Base-by-base conservation (phyloP, 495 filamentous ascomycete species). In the Penicillium macrosclerotiorum region DNA sequence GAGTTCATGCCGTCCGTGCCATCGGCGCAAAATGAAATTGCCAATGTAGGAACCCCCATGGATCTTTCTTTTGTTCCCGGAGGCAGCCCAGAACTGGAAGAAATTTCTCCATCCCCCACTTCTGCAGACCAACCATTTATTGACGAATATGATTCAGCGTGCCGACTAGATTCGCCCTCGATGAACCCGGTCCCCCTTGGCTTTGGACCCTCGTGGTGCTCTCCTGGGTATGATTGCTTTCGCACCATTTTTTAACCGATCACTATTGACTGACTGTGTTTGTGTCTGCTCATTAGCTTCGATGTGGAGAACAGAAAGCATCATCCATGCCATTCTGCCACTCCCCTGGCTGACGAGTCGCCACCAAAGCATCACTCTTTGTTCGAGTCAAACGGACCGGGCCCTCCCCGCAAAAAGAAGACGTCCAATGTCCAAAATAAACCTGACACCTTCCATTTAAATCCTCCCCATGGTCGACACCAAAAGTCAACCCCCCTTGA, bases 1-100 rank as follows among this genome's bases (percentile, higher is more conserved):
- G 88, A 90, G 47, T 93, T 89, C 57, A 76, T 84, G 16, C 88
- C 88, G 40, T 75, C 73, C 23, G 60, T 68, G 25, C 54, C 58
- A 14, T 35, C 62, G 66, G 35, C 60, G 32, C 62, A 61, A 39
- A 68, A 49, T 47, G 62, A 73, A 45, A 53, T 62, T 52, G 33
- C 65, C 55, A 78, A 76, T 66, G 68, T 73, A 67, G 54, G 71
- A 55, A 29, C 42, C 44, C 52, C 40, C 54, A 60, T 70, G 61
- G 64, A 73, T 37, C 64, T 72, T 25, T 37, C 8, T 14, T 23
- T 19, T 14, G 34, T 37, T 23, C 31, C 32, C 9, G 33, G 37
- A 33, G 19, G 14, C 17, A 17, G 31, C 23, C 26, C 24, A 19
- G 26, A 24, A 14, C 8, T 22, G 30, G 27, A 26, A 22, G 16